Evolutionary conservation across 2,329 filamentous ascomycete species (phyloP), one percentile per base, ranked within the genome.

Genomic region (Pseudogymnoascus verrucosus): DNA sequence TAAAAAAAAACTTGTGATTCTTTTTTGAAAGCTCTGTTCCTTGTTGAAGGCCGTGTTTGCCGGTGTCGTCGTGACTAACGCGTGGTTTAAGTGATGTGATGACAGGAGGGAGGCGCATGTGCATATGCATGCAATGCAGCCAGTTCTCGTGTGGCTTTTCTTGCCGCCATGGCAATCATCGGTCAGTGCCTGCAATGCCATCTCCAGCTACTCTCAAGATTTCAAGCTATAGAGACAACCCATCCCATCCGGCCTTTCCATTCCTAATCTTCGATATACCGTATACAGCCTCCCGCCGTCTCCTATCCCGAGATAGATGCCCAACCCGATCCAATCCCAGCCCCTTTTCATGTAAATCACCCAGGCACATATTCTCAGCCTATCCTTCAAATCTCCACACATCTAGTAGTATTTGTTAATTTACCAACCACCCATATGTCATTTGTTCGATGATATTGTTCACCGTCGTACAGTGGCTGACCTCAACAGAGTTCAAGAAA

Each of bases 1-100:
- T 34, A 57, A 57, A 57, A 57, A 57, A 44, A 57, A 34, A 21
- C 47, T 54, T 57, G 51, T 34, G 51, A 34, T 57, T 57, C 26
- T 57, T 57, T 57, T 57, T 57, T 57, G 26, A 57, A 34, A 34
- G n/a, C 51, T 34, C 10, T 34, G 51, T 16, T 54, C 23, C 23
- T 31, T 31, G 19, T 54, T 54, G 47, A 54, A 51, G 12, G 47
- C 47, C 47, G 47, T 54, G 47, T 57, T 57, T 57, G 51, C 51
- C 51, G 51, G 26, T 34, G 51, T 14, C n/a, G 51, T 57, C n/a
- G 51, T 57, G 51, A 21, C 2, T 12, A 11, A 57, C 16, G 51
- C 16, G 28, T 34, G 28, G n/a, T 7, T 12, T 19, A 11, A 34
- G 11, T 57, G 28, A 57, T 57, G 28, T 57, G 51, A 57, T 57